Conservation (phyloP, 768 basidiomycete genomes). For the Xerocomellus amylosporus region DNA sequence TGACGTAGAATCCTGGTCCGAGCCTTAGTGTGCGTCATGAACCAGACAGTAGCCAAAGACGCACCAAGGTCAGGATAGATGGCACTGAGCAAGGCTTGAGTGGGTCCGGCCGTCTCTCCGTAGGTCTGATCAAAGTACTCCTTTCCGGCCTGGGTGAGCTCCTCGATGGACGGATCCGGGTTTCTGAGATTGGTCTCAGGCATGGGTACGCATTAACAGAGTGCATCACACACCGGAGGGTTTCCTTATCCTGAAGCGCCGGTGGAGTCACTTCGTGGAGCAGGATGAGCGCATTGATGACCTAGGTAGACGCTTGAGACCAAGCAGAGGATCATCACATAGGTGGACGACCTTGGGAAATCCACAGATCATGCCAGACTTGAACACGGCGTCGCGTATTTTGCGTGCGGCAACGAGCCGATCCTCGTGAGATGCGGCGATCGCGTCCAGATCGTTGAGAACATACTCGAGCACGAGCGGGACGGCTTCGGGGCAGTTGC, state of each 20-base stretch:
- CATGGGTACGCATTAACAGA: neutral
- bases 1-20: slow-evolving; percentile 50
- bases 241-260: slow-evolving; percentile 45
- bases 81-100: slow-evolving; percentile 45
- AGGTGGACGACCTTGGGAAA: slow-evolving; percentile 48
- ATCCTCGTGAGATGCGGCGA: slow-evolving; percentile 33
- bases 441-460: slow-evolving; percentile 41
- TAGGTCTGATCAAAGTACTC: slow-evolving; percentile 49
- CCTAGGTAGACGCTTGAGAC: neutral
- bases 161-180: slow-evolving; percentile 39
- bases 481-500: slow-evolving; percentile 58
- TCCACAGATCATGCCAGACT: slow-evolving; percentile 55
- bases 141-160: slow-evolving; percentile 43
- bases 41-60: slow-evolving; percentile 1
- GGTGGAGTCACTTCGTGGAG: slow-evolving; percentile 53
- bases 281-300: slow-evolving; percentile 55
- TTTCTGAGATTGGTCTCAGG: slow-evolving; percentile 33
- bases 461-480: slow-evolving; percentile 53
- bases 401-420: slow-evolving; percentile 46
- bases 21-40: neutral
- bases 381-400: slow-evolving; percentile 62
- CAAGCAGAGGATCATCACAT: too few relatives aligned
- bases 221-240: slow-evolving; percentile 40
- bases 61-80: slow-evolving; percentile 66
- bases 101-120: slow-evolving; percentile 49